These are phyloP conservation scores for Aspergillus thermomutatus DNA, from an alignment of 2,329 filamentous ascomycete species.

Conservation along the genomic window DNA sequence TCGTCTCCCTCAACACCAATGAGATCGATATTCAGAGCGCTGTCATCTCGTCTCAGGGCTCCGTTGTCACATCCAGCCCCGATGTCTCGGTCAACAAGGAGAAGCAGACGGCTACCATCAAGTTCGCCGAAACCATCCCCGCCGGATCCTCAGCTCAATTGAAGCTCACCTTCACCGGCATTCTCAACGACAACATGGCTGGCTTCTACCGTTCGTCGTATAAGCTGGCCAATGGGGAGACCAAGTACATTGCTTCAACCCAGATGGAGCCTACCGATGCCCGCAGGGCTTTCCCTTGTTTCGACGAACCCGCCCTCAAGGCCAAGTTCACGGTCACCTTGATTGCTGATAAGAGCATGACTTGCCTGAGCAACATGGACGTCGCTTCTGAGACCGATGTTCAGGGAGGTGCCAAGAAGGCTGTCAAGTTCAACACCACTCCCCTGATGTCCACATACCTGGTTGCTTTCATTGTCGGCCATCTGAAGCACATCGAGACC, in stretches of 20 bases:
- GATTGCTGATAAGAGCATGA: conserved; percentile 83
- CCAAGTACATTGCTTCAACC: conserved; percentile 80
- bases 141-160: conserved; percentile 76
- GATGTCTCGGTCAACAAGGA: conserved; percentile 71
- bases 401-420: conserved; percentile 65
- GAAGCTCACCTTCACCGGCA: conserved; percentile 73
- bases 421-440: conserved; percentile 87
- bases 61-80: conserved; percentile 58
- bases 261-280: conserved; percentile 98
- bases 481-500: conserved; percentile 91
- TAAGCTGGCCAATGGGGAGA: conserved; percentile 74
- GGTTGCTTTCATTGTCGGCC: conserved; percentile 87
- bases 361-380: conserved; percentile 96
- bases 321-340: conserved; percentile 88
- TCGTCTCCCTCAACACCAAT: conserved; percentile 81
- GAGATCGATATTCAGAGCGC: conserved; percentile 79
- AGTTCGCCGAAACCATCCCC: conserved; percentile 68
- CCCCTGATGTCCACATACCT: conserved; percentile 96
- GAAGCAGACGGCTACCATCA: conserved; percentile 76
- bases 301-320: conserved; percentile 93
- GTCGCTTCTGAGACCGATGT: conserved; percentile 75
- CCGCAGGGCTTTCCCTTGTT: conserved; percentile 88
- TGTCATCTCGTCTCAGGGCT: conserved; percentile 60
- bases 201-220: conserved; percentile 96
- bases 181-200: conserved; percentile 90